Evolutionary conservation across 2,329 filamentous ascomycete species (phyloP).

Genomic region (Aspergillus latus): DNA sequence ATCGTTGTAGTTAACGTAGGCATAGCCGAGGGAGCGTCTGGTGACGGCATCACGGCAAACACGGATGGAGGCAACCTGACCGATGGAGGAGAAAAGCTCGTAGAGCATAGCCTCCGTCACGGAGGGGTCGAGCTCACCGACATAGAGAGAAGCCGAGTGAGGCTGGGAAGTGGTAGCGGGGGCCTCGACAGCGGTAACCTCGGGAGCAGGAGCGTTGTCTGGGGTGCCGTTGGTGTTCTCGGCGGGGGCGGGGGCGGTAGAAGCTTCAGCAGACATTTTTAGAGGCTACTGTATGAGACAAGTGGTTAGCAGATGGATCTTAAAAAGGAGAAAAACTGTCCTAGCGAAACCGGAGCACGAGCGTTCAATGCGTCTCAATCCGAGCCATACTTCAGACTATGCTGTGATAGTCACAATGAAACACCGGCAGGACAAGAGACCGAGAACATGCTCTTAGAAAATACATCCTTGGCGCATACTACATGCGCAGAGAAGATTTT

Average conservation of each 20-base stretch:
- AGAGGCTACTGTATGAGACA: slow-evolving; percentile 29
- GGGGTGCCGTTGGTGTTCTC: slow-evolving; percentile 60
- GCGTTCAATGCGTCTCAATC: not conserved
- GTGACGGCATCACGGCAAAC: slow-evolving; percentile 99
- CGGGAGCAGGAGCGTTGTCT: slow-evolving; percentile 55
- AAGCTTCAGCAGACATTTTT: slow-evolving; percentile 77
- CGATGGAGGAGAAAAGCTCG: slow-evolving; percentile 99
- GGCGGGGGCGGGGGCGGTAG: slow-evolving; percentile 64
- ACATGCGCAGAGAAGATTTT: not conserved
- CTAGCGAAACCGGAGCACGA: not conserved
- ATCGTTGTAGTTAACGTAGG: slow-evolving; percentile 99
- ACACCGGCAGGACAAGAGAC: not conserved
- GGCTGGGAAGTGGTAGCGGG: slow-evolving; percentile 70
- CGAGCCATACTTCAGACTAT: not conserved
- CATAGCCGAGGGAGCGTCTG: slow-evolving; percentile 96
- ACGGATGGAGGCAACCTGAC: slow-evolving; percentile 97
- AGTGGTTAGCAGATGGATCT: slow-evolving; percentile 5
- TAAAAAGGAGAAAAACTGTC: not conserved
- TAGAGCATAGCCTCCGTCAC: slow-evolving; percentile 99
- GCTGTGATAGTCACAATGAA: not conserved
- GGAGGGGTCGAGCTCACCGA: slow-evolving; percentile 94
- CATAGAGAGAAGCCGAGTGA: slow-evolving; percentile 97
- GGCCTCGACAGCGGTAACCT: slow-evolving; percentile 43
- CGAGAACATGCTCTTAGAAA: not conserved
- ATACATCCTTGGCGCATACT: not conserved